Evolutionary conservation across 2,329 filamentous ascomycete species (phyloP), one percentile per base, ranked within the genome.

Genomic region (Didymella sp.): DNA sequence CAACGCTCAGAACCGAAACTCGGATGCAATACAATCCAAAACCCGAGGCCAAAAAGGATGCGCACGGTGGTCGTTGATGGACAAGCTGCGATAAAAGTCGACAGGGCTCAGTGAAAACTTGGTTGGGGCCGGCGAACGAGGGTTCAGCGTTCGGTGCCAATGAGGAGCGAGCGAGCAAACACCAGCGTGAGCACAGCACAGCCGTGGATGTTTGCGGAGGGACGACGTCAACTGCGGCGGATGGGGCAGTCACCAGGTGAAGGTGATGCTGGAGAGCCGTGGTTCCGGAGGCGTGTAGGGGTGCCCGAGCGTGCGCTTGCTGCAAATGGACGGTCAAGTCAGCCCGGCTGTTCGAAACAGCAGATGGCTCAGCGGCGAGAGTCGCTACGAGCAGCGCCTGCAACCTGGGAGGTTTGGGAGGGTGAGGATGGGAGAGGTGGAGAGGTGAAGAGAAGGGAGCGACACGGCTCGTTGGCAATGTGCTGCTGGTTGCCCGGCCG

Each of bases 371-470:
- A 62, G 58, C 56, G 50, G 56, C 57, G 50, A 57, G 46, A 54
- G 61, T 60, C 56, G 61, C 59, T 58, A 60, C 62, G 61, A 63
- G 60, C 59, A 59, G 55, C 58, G 59, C 57, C 64, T 63, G 62
- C 59, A 61, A 58, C 54, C 44, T 56, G 56, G 41, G 56, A 51
- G 58, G 59, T 56, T 56, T 48, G 43, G 46, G 40, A 25, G 38
- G 38, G 17, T 38, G 35, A 38, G 37, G 51, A 49, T 46, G 52
- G 40, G 56, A 48, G 48, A 59, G 58, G 15, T n/a, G 60, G 51
- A 58, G 59, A 56, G 43, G 51, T 45, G 61, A 45, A 53, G 56
- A 44, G 48, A 54, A 56, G 43, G 55, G 58, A 46, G 37, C 56
- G 33, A 48, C 50, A 45, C 51, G 40, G 56, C 27, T 43, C 44